Evolutionary conservation across 106 monocot species (phyloP).

Genomic region (Dendrobium officinale): DNA sequence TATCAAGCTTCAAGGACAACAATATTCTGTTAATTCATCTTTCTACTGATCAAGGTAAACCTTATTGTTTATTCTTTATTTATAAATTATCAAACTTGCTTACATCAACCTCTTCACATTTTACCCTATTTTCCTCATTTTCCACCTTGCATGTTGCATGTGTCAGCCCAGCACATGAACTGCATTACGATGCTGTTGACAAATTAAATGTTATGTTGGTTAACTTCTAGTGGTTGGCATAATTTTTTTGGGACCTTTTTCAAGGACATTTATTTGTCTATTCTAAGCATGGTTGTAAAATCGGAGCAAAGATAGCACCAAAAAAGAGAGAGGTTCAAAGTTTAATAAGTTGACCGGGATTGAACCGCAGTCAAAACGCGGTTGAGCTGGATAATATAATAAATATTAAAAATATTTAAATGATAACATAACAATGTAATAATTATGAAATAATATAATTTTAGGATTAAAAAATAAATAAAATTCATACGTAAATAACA

Average conservation of each 20-base stretch:
- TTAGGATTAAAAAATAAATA: too few relatives aligned
- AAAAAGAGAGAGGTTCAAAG: too few relatives aligned
- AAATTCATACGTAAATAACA: too few relatives aligned
- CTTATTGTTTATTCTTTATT: background rate
- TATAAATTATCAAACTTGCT: background rate
- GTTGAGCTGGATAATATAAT: too few relatives aligned
- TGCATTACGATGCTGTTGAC: background rate
- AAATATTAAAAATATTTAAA: too few relatives aligned
- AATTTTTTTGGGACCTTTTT: background rate
- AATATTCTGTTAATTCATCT: conserved; percentile 68
- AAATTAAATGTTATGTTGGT: background rate
- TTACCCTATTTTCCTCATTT: background rate
- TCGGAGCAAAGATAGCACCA: too few relatives aligned
- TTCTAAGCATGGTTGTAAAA: too few relatives aligned
- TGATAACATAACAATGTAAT: too few relatives aligned
- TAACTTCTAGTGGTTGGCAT: background rate
- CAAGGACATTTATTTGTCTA: too few relatives aligned
- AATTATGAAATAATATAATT: too few relatives aligned
- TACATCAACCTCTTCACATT: background rate
- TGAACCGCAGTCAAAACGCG: too few relatives aligned
- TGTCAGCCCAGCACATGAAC: background rate
- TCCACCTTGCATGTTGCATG: background rate
- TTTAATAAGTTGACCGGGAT: too few relatives aligned
- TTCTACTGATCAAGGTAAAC: conserved; percentile 90
- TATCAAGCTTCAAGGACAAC: conserved; percentile 37